Percentiles rank a stretch among this genome's conserved stretches.
Evolutionary conservation across 179 eudicot genomes (phyloP).

Genomic region (Beta corolliflora): DNA sequence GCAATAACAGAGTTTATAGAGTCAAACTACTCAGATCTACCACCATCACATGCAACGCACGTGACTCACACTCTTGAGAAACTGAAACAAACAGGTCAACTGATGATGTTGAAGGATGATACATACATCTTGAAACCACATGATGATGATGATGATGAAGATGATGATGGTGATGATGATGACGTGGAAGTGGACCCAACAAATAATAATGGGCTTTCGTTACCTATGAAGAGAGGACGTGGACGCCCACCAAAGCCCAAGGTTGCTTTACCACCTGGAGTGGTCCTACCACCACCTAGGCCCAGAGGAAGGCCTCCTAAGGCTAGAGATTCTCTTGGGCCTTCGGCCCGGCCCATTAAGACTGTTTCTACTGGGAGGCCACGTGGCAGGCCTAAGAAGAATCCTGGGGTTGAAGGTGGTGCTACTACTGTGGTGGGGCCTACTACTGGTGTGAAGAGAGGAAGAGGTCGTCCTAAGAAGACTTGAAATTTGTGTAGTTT

Average conservation of each 20-base stretch:
- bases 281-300: neutral
- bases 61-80: constrained; percentile 4
- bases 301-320: constrained; percentile 19
- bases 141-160: neutral
- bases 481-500: neutral
- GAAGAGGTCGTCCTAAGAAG: constrained; percentile 20
- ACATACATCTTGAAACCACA: neutral
- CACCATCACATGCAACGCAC: neutral
- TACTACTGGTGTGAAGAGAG: constrained; percentile 6
- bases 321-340: neutral
- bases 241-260: constrained; percentile 19
- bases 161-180: no score
- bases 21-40: constrained; percentile 7
- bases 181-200: neutral
- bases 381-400: constrained; percentile 19
- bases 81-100: constrained; percentile 13
- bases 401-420: neutral
- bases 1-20: neutral
- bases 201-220: no score
- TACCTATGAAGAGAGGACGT: constrained; percentile 12
- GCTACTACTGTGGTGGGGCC: neutral
- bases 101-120: neutral
- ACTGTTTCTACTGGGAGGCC: neutral
- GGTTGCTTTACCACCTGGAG: neutral
- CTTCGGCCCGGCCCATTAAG: neutral